Evolutionary conservation across 1,139 yeast species (phyloP).

Genomic region (Blastobotrys ciferrii): DNA sequence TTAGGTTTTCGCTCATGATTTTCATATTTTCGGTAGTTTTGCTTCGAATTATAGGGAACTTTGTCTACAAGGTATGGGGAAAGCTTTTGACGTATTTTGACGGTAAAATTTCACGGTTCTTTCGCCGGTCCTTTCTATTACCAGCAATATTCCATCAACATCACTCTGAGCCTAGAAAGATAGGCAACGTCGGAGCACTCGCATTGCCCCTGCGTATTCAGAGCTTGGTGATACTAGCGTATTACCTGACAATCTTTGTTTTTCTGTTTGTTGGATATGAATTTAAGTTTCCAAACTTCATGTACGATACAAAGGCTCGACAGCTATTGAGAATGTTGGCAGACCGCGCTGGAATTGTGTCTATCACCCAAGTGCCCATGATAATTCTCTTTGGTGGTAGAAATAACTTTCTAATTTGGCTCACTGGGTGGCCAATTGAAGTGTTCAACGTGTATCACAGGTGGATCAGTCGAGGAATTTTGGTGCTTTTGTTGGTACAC

Average conservation of each 20-base stretch:
- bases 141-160: constrained; percentile 17
- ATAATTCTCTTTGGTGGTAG: constrained; percentile 60
- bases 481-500: constrained; percentile 43
- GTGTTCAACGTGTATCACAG: constrained; percentile 59
- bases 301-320: constrained; percentile 18
- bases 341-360: constrained; percentile 57
- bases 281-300: constrained; percentile 32
- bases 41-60: constrained; percentile 13
- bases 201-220: constrained; percentile 64
- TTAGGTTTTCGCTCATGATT: neutral
- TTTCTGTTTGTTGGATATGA: constrained; percentile 42
- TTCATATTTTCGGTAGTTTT: constrained; percentile 8
- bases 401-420: constrained; percentile 53
- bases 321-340: constrained; percentile 41
- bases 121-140: constrained; percentile 20
- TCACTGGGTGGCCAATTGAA: constrained; percentile 62
- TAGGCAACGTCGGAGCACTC: constrained; percentile 25
- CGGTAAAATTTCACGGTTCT: constrained; percentile 14
- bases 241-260: constrained; percentile 43
- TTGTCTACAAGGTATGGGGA: constrained; percentile 14
- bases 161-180: constrained; percentile 9
- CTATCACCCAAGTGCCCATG: constrained; percentile 52
- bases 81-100: constrained; percentile 17
- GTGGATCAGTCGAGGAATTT: constrained; percentile 54
- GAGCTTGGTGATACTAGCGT: constrained; percentile 46